Conservation (phyloP, 78 protist species). For the Cyanophora paradoxa region DNA sequence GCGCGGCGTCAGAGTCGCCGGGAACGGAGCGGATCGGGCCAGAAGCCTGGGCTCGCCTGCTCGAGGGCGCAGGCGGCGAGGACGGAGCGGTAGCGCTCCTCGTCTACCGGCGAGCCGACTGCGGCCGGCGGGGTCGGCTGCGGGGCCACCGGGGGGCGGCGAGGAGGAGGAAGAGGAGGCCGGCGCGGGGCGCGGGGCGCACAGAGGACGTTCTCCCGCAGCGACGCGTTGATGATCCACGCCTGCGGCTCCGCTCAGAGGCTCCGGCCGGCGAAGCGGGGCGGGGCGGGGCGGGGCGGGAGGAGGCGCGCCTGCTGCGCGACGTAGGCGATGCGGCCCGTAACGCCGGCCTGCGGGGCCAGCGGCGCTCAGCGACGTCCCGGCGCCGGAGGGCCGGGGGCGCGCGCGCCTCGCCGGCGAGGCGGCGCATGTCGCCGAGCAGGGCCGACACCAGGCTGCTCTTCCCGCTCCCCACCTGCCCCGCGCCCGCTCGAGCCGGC, state of each 20-base stretch:
- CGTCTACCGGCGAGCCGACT: constrained; percentile 19
- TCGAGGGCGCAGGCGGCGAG: constrained; percentile 9
- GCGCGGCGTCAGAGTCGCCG: not conserved
- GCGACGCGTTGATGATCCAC: constrained; percentile 54
- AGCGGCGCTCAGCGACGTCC: constrained; percentile 29
- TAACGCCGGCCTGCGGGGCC: constrained; percentile 32
- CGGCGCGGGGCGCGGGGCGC: constrained; percentile 68
- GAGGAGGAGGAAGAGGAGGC: constrained; percentile 81
- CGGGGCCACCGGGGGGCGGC: constrained; percentile 40
- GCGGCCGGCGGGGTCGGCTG: no score
- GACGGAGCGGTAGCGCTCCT: not conserved
- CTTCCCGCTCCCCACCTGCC: constrained; percentile 65
- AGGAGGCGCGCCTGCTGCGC: constrained; percentile 60
- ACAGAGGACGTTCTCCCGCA: constrained; percentile 56
- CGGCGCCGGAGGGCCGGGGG: constrained; percentile 52
- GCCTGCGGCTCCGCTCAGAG: constrained; percentile 72
- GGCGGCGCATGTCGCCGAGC: not conserved
- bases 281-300: no score
- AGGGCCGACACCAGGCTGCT: constrained; percentile 37
- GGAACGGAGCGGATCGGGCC: no score
- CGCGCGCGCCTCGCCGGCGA: not conserved
- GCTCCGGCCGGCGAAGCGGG: constrained; percentile 57
- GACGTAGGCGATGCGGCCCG: constrained; percentile 52
- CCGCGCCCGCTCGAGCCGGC: constrained; percentile 58
- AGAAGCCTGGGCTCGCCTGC: constrained; percentile 4